Evolutionary conservation across 1,139 yeast genomes (phyloP).

Genomic region (Nakaseomyces bracarensis): DNA sequence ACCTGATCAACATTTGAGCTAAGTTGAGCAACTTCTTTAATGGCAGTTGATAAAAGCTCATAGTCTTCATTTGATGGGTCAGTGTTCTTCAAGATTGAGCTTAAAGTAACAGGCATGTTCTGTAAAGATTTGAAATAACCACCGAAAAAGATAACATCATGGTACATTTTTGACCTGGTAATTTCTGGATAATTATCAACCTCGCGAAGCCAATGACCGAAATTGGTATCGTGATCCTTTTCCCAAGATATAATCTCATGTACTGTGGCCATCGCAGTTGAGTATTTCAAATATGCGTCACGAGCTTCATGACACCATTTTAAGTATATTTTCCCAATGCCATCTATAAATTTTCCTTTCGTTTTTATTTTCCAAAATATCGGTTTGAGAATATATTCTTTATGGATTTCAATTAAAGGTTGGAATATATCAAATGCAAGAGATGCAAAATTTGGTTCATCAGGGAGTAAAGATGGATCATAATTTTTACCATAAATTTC

Average conservation of each 20-base stretch:
- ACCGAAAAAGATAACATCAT: conserved; percentile 56
- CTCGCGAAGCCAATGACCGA: conserved; percentile 41
- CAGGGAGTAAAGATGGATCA: conserved; percentile 38
- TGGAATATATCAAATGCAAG: conserved; percentile 55
- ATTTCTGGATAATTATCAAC: conserved; percentile 40
- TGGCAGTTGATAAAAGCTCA: conserved; percentile 46
- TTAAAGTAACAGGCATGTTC: conserved; percentile 57
- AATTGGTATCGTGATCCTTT: conserved; percentile 42
- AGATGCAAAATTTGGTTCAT: conserved; percentile 47
- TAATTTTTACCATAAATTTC: conserved; percentile 46
- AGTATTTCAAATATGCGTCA: conserved; percentile 50
- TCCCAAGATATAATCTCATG: conserved; percentile 48
- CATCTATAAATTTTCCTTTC: conserved; percentile 61
- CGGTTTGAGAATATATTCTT: conserved; percentile 49
- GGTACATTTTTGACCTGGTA: conserved; percentile 40
- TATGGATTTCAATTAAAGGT: conserved; percentile 55
- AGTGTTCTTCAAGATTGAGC: conserved; percentile 48
- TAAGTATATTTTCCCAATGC: conserved; percentile 55
- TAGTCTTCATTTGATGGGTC: conserved; percentile 49
- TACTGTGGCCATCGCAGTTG: conserved; percentile 44
- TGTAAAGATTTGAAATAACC: conserved; percentile 72
- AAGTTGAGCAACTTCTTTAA: conserved; percentile 40
- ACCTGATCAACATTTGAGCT: conserved; percentile 45
- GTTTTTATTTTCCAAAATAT: conserved; percentile 40
- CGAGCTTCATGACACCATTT: conserved; percentile 60